Evolutionary conservation across 257 asterid species (phyloP).

Genomic region (Anisodus tanguticus): DNA sequence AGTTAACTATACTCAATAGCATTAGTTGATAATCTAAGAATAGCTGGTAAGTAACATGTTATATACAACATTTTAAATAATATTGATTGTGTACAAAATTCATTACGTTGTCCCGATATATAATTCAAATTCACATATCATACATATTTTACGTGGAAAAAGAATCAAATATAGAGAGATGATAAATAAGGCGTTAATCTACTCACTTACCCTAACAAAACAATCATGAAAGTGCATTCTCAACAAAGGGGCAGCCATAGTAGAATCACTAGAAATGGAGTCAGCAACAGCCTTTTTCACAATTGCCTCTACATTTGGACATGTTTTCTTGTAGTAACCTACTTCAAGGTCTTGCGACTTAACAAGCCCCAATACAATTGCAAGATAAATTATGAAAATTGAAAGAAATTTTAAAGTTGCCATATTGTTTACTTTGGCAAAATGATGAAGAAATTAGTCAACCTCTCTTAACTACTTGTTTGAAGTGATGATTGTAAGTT

Average conservation of each 20-base stretch:
- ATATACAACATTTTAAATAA: no score
- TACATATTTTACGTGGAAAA: neutral
- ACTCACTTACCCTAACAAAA: conserved; percentile 54
- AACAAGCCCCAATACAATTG: conserved; percentile 26
- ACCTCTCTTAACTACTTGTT: neutral
- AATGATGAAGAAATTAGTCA: neutral
- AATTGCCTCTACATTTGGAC: conserved; percentile 52
- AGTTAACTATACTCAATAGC: neutral
- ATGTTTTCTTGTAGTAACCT: conserved; percentile 44
- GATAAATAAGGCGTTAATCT: neutral
- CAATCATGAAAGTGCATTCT: conserved; percentile 80
- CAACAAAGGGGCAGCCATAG: conserved; percentile 59
- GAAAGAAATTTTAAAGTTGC: conserved; percentile 36
- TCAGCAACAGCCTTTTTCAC: conserved; percentile 41
- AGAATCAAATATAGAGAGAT: neutral
- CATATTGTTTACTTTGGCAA: conserved; percentile 16
- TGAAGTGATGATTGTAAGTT: neutral
- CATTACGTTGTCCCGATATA: neutral
- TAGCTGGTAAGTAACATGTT: neutral
- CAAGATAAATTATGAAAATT: conserved; percentile 35
- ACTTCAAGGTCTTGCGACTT: conserved; percentile 45
- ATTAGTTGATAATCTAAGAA: neutral
- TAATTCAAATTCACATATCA: neutral
- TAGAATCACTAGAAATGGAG: conserved; percentile 43
- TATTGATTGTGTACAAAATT: no score